Base-by-base conservation (phyloP, 2,329 filamentous ascomycete genomes). In the Neopestalotiopsis sp. region DNA sequence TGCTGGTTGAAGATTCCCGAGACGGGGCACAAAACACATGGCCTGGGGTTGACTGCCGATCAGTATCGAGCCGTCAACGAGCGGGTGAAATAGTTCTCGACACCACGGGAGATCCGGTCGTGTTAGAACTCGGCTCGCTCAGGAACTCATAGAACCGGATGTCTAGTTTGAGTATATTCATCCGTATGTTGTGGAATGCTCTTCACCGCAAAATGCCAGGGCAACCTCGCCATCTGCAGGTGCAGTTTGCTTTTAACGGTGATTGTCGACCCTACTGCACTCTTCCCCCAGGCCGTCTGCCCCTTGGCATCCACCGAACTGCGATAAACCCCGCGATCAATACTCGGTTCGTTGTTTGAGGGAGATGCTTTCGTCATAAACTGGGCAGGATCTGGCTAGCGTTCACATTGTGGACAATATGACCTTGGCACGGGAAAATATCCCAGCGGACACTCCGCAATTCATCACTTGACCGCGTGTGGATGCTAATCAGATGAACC, bases 361-460 rank as follows among this genome's bases (percentile, higher is more conserved):
- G 42, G 62, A 65, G 40, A 45, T n/a, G 30, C 42, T 52, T 65
- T 52, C 38, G 62, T 65, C 62, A 65, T 52, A 40, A 52, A n/a
- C 49, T 66, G 52, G 42, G 17, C 13, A 20, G 20, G 28, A 66
- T 66, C 63, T 24, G 40, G 63, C 38, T 66, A 66, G 63, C 63
- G 63, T 56, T 66, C 5, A 28, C 14, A 56, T 42, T 28, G 40
- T 40, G 20, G 63, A 57, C 24, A 66, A 12, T 58, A 42, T 32
- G 63, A 66, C 63, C 63, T 56, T 66, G 30, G 63, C 45, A 45
- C 63, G 52, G 63, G 63, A 66, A 52, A 32, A 57, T 56, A 56
- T 58, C 63, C 49, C 52, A 57, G 63, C 63, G 45, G 45, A 13
- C 63, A 57, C 63, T 66, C 63, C 63, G 63, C 63, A 66, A 66